Percentiles rank a stretch among this genome's conserved stretches.
These are phyloP conservation scores for Diddensiella caesifluorescens DNA, from an alignment of 805 yeast species.

Conservation along the genomic window DNA sequence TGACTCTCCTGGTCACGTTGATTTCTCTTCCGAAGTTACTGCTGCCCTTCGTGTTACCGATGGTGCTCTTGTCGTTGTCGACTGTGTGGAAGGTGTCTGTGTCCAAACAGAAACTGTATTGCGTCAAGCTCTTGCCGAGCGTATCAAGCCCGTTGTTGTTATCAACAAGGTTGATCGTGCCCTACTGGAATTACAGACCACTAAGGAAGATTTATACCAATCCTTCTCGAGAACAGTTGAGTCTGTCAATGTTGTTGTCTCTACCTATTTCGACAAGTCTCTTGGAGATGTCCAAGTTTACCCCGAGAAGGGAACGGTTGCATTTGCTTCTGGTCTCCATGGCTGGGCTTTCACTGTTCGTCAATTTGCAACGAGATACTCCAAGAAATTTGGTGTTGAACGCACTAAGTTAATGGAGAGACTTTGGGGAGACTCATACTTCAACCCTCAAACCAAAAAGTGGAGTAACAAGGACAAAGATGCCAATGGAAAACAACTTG, in stretches of 20 bases:
- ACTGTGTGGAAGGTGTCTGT: slow-evolving; percentile 99
- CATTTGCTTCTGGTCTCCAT: slow-evolving; percentile 99
- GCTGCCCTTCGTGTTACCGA: slow-evolving; percentile 99
- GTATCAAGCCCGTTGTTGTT: slow-evolving; percentile 97
- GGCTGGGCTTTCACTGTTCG: slow-evolving; percentile 99
- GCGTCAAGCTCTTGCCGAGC: slow-evolving; percentile 98
- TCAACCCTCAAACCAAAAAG: slow-evolving; percentile 99
- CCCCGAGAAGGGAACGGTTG: slow-evolving; percentile 99
- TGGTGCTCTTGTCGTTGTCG: slow-evolving; percentile 99
- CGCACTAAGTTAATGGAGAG: slow-evolving; percentile 96
- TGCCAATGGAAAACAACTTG: slow-evolving; percentile 90
- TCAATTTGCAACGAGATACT: slow-evolving; percentile 96
- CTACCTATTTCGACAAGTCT: slow-evolving; percentile 86
- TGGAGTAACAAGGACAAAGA: slow-evolving; percentile 96
- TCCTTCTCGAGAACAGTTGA: slow-evolving; percentile 98
- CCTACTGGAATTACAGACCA: slow-evolving; percentile 94
- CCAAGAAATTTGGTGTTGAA: slow-evolving; percentile 99
- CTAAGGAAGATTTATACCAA: slow-evolving; percentile 98
- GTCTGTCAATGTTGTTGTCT: slow-evolving; percentile 96
- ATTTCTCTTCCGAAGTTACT: slow-evolving; percentile 99
- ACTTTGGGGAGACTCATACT: slow-evolving; percentile 99
- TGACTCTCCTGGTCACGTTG: slow-evolving; percentile 99
- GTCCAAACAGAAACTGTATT: slow-evolving; percentile 99
- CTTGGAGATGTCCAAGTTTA: slow-evolving; percentile 96
- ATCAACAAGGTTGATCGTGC: slow-evolving; percentile 99